These are phyloP conservation scores for Aspergillus taichungensis DNA, from an alignment of 495 filamentous ascomycete genomes.

Conservation along the genomic window DNA sequence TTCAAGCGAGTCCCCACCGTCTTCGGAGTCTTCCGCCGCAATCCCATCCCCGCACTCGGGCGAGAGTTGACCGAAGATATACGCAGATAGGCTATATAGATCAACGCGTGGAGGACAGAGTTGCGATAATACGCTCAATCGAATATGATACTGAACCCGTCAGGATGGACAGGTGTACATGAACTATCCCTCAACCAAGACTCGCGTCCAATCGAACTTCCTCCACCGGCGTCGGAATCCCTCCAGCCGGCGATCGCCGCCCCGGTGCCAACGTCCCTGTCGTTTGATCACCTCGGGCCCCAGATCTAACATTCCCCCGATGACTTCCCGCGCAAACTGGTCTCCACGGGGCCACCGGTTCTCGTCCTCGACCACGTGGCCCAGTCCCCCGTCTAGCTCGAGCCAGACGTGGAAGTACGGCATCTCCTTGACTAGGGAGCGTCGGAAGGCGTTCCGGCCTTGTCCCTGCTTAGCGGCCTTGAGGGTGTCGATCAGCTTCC, in stretches of 20 bases:
- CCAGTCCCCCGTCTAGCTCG: slow-evolving; percentile 80
- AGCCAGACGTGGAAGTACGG: slow-evolving; percentile 99
- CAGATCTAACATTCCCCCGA: slow-evolving; percentile 88
- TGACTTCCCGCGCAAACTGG: slow-evolving; percentile 82
- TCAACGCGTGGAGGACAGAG: too few relatives aligned
- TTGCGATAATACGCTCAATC: too few relatives aligned
- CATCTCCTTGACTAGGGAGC: slow-evolving; percentile 87
- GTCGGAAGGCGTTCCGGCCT: slow-evolving; percentile 75
- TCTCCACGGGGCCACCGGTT: slow-evolving; percentile 87
- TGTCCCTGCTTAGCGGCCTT: slow-evolving; percentile 57
- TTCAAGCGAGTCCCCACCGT: too few relatives aligned
- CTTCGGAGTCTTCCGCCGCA: too few relatives aligned
- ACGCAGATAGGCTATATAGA: too few relatives aligned
- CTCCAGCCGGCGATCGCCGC: slow-evolving; percentile 62
- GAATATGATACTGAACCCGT: too few relatives aligned
- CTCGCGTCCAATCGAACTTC: slow-evolving; percentile 93
- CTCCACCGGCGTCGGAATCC: slow-evolving; percentile 78
- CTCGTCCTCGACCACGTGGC: slow-evolving; percentile 85
- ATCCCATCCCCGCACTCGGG: too few relatives aligned
- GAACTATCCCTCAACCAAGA: slow-evolving; percentile 48
- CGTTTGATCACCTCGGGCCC: slow-evolving; percentile 78
- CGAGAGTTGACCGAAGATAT: too few relatives aligned
- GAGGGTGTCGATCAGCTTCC: slow-evolving; percentile 85
- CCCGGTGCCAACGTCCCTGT: slow-evolving; percentile 81
- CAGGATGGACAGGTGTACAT: too few relatives aligned